phyloP scores from a whole-genome alignment of 208 protist species.

The Crithidia fasciculata region DNA sequence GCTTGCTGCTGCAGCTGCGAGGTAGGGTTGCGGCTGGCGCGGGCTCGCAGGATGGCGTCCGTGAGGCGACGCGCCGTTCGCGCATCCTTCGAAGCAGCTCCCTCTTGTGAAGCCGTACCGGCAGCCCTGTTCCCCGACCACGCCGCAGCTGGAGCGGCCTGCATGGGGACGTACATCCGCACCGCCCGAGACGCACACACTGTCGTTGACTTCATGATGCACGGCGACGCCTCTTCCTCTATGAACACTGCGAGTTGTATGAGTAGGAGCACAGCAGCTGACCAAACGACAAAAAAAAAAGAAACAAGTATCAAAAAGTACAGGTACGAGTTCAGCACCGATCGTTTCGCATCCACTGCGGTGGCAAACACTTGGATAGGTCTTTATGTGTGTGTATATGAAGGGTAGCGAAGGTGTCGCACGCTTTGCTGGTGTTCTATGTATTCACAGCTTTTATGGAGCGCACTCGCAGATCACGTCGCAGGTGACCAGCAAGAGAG shows the following conservation, averaged over 20 bases:
- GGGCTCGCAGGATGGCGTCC: conserved; percentile 18
- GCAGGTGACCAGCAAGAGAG: too few species aligned
- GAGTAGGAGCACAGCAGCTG: too few species aligned
- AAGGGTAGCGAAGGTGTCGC: not conserved
- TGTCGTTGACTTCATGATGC: conserved; percentile 4
- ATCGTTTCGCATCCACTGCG: too few species aligned
- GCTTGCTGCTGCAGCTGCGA: not conserved
- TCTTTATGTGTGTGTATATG: not conserved
- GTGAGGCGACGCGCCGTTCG: conserved; percentile 18
- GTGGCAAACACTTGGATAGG: too few species aligned
- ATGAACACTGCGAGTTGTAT: too few species aligned
- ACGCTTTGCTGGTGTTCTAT: not conserved
- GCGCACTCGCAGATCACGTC: not conserved
- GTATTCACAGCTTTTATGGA: not conserved
- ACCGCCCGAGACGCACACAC: conserved; percentile 19
- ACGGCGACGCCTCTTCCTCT: too few species aligned
- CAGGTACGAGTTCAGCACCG: too few species aligned
- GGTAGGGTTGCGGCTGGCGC: not conserved
- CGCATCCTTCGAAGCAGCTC: not conserved
- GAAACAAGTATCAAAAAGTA: too few species aligned
- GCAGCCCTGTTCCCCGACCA: not conserved
- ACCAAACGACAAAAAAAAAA: too few species aligned
- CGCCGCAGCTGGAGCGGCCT: not conserved
- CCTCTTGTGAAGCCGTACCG: not conserved
- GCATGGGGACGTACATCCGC: conserved; percentile 38